Evolutionary conservation across 2,329 filamentous ascomycete species (phyloP).

Genomic region (Paecilomyces sp.): DNA sequence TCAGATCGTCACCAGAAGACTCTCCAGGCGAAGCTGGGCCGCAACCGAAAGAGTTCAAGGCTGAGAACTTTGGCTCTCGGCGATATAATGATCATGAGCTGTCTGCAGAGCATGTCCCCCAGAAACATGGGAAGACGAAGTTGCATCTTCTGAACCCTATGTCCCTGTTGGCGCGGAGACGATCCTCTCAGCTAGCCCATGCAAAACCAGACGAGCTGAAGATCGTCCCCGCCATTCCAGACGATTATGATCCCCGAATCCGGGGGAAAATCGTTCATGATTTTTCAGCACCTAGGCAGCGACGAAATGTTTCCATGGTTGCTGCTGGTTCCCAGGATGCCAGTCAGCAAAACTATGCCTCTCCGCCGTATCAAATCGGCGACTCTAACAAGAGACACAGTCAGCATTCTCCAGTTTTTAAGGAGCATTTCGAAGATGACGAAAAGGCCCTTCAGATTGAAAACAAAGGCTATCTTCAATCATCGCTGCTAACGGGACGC

Average conservation of each 20-base stretch:
- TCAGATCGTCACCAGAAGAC: slow-evolving; percentile 22
- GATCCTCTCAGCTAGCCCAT: slow-evolving; percentile 46
- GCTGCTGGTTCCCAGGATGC: slow-evolving; percentile 9
- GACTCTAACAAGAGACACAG: slow-evolving; percentile 25
- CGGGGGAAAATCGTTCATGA: slow-evolving; percentile 58
- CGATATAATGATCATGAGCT: slow-evolving; percentile 21
- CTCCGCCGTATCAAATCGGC: slow-evolving; percentile 6
- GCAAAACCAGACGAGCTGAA: slow-evolving; percentile 45
- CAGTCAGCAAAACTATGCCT: slow-evolving; percentile 2
- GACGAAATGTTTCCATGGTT: slow-evolving; percentile 16
- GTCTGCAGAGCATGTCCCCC: slow-evolving; percentile 17
- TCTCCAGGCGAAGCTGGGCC: slow-evolving; percentile 12
- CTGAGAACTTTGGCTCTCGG: slow-evolving; percentile 14
- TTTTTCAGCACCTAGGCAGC: slow-evolving; percentile 53
- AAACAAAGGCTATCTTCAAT: slow-evolving; percentile 37
- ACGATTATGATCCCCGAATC: slow-evolving; percentile 58
- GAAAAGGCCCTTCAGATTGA: slow-evolving; percentile 32
- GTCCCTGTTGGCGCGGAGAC: slow-evolving; percentile 50
- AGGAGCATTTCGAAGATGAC: slow-evolving; percentile 53
- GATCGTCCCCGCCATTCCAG: slow-evolving; percentile 47
- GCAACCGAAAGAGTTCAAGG: slow-evolving; percentile 18
- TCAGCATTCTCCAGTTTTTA: slow-evolving; percentile 52
- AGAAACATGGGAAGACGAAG: slow-evolving; percentile 41
- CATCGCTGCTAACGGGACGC: slow-evolving; percentile 25
- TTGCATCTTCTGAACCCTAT: slow-evolving; percentile 55